Base-by-base conservation (phyloP, 2,329 filamentous ascomycete species). In the Simplicillium aogashimaense region DNA sequence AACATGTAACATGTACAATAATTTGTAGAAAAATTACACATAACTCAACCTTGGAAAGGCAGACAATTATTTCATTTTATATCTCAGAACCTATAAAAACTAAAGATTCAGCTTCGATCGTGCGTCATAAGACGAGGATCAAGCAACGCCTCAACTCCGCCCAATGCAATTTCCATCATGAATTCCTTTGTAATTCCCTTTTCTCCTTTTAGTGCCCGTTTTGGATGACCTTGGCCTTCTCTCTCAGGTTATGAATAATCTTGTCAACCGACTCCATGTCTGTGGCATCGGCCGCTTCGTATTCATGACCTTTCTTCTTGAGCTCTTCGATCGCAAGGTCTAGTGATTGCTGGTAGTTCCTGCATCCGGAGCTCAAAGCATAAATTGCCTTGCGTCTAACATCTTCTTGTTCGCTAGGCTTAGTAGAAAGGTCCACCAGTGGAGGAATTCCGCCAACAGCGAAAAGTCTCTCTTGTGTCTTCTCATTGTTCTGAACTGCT, bases 401-500 rank as follows among this genome's bases (percentile, higher is more conserved):
- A 9, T 72, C 69, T 42, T 70, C 65, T 39, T 74, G 66, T 47
- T 81, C 66, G 43, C 78, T 78, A 34, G 75, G 69, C 29, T 71
- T 66, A 6, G 77, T 72, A 14, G 73, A 74, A 47, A 95, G 57
- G 37, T 70, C 67, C 8, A 87, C 78, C 16, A 98, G 72, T 28
- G 64, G 72, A 30, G 81, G 75, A 25, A 95, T 67, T 3, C 81
- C 86, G 28, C 83, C 84, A 46, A 72, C 61, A 29, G 69, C 70
- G 18, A 76, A 49, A 40, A 78, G 60, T 38, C 76, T 77, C 65
- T 92, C 86, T 65, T 98, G 92, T 38, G 78, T 81, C 57, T 82
- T 83, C 50, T 76, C 73, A 61, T 98, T 97, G 67, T 98, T 98
- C 71, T 97, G 89, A 44, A 98, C 92, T 9, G 92, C 90, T 6